Evolutionary conservation across 2,329 filamentous ascomycete species (phyloP).

Genomic region (Penicillium sp.): DNA sequence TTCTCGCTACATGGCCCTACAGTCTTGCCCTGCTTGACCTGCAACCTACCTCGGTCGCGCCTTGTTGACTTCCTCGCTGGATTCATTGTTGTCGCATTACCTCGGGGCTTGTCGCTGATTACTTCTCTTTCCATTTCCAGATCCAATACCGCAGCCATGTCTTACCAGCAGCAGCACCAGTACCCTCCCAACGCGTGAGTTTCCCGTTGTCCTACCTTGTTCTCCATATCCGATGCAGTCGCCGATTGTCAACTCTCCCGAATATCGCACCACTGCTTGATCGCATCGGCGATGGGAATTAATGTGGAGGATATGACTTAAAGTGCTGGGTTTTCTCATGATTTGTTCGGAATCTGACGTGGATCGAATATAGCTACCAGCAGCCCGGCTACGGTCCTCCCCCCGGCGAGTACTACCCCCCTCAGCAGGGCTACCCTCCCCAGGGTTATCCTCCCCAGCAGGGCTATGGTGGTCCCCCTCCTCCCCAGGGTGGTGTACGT

Average conservation of each 20-base stretch:
- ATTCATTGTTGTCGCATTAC: neutral
- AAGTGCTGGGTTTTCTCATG: neutral
- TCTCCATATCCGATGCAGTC: neutral
- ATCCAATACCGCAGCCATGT: constrained; percentile 40
- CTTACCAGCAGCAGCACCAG: constrained; percentile 43
- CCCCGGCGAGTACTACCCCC: constrained; percentile 36
- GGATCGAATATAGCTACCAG: constrained; percentile 43
- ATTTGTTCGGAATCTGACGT: neutral
- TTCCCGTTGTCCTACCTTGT: neutral
- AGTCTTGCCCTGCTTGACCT: neutral
- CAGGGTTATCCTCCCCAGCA: constrained; percentile 28
- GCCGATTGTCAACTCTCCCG: neutral
- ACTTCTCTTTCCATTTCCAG: constrained; percentile 2
- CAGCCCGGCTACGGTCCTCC: constrained; percentile 30
- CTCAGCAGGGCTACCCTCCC: constrained; percentile 37
- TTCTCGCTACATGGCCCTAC: neutral
- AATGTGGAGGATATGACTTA: neutral
- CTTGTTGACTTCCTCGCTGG: neutral
- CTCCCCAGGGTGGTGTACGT: neutral
- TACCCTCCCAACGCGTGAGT: constrained; percentile 14
- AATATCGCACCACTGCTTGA: neutral
- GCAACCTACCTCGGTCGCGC: constrained; percentile 9
- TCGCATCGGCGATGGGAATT: neutral
- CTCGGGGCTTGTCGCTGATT: constrained; percentile 17
- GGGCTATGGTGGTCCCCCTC: neutral